Conservation (phyloP, 2,329 filamentous ascomycete genomes). For the Aspergillus bombycis region DNA sequence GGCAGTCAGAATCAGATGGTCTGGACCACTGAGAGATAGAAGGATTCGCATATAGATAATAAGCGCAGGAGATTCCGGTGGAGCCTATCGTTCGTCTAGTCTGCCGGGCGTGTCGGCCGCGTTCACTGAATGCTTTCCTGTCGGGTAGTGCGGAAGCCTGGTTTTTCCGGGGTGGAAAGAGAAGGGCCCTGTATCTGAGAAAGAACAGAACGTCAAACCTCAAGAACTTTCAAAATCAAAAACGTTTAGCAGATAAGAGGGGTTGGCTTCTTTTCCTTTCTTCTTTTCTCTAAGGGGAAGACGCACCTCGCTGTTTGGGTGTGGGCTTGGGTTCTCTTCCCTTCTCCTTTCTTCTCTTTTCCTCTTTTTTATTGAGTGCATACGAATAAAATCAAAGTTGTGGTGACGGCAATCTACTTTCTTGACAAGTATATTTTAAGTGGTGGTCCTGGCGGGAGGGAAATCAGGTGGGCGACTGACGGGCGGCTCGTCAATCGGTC, state of each 20-base stretch:
- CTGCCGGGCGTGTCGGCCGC: conserved; percentile 28
- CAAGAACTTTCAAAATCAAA: neutral
- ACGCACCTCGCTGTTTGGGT: conserved; percentile 20
- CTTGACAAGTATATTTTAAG: neutral
- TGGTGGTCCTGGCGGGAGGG: neutral
- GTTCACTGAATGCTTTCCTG: conserved; percentile 32
- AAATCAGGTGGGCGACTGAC: conserved; percentile 3
- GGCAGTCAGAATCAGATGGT: conserved; percentile 17
- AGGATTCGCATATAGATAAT: conserved; percentile 21
- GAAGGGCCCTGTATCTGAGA: conserved; percentile 15
- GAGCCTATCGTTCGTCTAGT: conserved; percentile 22
- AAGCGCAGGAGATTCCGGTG: conserved; percentile 25
- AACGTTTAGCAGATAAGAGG: neutral
- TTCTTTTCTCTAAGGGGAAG: neutral
- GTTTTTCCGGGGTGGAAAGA: conserved; percentile 35
- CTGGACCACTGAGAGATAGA: conserved; percentile 17
- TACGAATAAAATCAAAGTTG: conserved; percentile 3
- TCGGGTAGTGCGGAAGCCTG: conserved; percentile 29
- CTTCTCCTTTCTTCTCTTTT: conserved; percentile 9
- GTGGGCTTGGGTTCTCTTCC: neutral
- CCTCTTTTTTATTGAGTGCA: conserved; percentile 2
- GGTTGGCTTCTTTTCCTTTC: neutral
- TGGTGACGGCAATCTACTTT: conserved; percentile 5
- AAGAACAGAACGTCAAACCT: conserved; percentile 14
- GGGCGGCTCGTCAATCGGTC: conserved; percentile 1